Evolutionary conservation across 2,329 filamentous ascomycete species (phyloP).

Genomic region (Aspergillus sp.): DNA sequence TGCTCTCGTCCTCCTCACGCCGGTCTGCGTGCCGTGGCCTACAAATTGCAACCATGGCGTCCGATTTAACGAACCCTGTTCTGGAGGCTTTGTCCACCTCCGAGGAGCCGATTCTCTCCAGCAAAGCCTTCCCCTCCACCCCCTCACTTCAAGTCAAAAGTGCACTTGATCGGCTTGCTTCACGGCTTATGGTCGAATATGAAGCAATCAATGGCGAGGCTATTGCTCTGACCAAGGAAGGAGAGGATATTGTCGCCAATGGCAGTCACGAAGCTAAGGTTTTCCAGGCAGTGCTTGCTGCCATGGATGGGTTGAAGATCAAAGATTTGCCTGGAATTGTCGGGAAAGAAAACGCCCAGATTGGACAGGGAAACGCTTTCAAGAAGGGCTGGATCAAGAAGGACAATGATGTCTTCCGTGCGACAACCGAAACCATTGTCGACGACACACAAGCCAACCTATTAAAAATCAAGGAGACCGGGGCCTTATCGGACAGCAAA

Average conservation of each 20-base stretch:
- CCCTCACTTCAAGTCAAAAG: slow-evolving; percentile 75
- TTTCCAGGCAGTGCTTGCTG: slow-evolving; percentile 70
- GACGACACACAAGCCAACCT: slow-evolving; percentile 79
- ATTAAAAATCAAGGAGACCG: slow-evolving; percentile 67
- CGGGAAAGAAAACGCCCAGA: slow-evolving; percentile 51
- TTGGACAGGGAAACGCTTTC: slow-evolving; percentile 95
- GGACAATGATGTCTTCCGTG: slow-evolving; percentile 56
- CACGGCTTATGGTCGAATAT: slow-evolving; percentile 83
- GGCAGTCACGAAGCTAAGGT: slow-evolving; percentile 82
- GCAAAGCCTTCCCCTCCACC: slow-evolving; percentile 66
- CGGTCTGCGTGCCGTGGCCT: slow-evolving; percentile 24
- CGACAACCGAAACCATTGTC: slow-evolving; percentile 67
- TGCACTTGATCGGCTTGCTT: slow-evolving; percentile 80
- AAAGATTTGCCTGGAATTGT: slow-evolving; percentile 60
- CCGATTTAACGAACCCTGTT: slow-evolving; percentile 64
- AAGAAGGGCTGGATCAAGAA: slow-evolving; percentile 70
- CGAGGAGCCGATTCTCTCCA: slow-evolving; percentile 64
- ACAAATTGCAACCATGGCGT: slow-evolving; percentile 39
- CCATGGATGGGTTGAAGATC: slow-evolving; percentile 79
- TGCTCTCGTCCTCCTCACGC: slow-evolving; percentile 9
- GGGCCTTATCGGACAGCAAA: slow-evolving; percentile 71
- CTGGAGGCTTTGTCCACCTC: slow-evolving; percentile 65
- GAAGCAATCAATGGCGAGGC: slow-evolving; percentile 80
- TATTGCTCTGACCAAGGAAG: slow-evolving; percentile 72
- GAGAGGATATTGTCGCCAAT: slow-evolving; percentile 68